Percentiles rank a stretch among this genome's conserved stretches.
phyloP scores from a whole-genome alignment of 2,329 filamentous ascomycete genomes.

The Diaporthe sp. region DNA sequence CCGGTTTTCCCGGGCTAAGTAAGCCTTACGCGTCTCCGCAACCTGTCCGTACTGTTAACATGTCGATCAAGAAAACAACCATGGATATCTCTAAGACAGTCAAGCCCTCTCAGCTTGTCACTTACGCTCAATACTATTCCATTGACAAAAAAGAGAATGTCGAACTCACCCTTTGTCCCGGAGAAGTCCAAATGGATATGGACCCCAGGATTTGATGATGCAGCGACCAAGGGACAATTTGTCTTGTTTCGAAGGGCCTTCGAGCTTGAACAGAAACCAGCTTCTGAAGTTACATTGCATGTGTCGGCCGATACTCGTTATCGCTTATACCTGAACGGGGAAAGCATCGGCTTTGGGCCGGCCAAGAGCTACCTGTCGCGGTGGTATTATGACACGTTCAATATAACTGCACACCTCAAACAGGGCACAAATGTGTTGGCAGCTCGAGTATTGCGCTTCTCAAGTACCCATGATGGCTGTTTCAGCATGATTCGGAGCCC shows the following conservation, averaged over 20 bases:
- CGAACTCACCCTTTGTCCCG: conserved; percentile 5
- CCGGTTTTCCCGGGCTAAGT: conserved; percentile 2
- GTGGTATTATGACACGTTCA: conserved; percentile 52
- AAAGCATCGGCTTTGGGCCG: conserved; percentile 44
- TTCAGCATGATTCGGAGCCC: conserved; percentile 50
- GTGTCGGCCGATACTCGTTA: conserved; percentile 46
- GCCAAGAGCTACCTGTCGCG: conserved; percentile 43
- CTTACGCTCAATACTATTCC: background rate
- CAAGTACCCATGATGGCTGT: conserved; percentile 46
- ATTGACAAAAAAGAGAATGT: background rate
- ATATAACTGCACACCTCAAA: conserved; percentile 47
- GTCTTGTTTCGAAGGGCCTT: conserved; percentile 33
- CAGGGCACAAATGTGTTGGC: conserved; percentile 47
- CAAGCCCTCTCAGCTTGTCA: background rate
- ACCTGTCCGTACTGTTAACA: background rate
- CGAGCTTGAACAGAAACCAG: background rate
- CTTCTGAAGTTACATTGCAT: conserved; percentile 30
- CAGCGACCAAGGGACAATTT: conserved; percentile 33
- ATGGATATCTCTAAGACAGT: background rate
- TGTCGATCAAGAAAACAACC: background rate
- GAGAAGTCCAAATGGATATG: conserved; percentile 30
- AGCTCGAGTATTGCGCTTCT: conserved; percentile 43
- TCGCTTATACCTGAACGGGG: conserved; percentile 44
- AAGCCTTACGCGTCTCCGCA: conserved; percentile 9
- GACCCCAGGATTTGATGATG: conserved; percentile 22